phyloP scores from a whole-genome alignment of 2,329 filamentous ascomycete species.

The Nigrospora sphaerica region DNA sequence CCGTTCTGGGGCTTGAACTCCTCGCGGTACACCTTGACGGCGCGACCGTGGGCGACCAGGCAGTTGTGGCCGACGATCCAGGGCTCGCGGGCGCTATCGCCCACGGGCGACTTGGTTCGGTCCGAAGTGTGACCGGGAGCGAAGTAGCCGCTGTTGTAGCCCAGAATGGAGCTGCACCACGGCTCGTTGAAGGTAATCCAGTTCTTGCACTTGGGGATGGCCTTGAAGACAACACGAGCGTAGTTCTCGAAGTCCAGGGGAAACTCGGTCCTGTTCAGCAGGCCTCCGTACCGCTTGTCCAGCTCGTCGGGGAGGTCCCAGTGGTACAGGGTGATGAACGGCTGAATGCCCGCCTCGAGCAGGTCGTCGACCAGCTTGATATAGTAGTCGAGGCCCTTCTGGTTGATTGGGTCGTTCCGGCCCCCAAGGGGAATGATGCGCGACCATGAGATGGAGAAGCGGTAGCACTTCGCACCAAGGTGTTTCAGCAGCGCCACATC shows the following conservation, averaged over 20 bases:
- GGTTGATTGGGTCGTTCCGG: constrained; percentile 73
- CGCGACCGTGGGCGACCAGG: constrained; percentile 70
- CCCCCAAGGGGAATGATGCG: constrained; percentile 82
- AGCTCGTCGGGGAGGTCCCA: constrained; percentile 80
- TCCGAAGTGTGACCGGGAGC: constrained; percentile 79
- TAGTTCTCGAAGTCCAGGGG: constrained; percentile 75
- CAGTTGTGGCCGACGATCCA: constrained; percentile 80
- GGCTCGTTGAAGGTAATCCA: constrained; percentile 93
- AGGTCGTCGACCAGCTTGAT: constrained; percentile 72
- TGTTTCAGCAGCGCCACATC: constrained; percentile 73
- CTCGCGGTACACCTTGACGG: constrained; percentile 75
- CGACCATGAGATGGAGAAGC: constrained; percentile 80
- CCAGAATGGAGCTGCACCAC: constrained; percentile 75
- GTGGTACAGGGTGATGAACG: constrained; percentile 79
- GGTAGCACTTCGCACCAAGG: constrained; percentile 67
- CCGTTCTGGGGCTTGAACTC: constrained; percentile 69
- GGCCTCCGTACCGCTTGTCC: constrained; percentile 73
- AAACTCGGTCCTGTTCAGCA: constrained; percentile 77
- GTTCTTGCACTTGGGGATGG: constrained; percentile 69
- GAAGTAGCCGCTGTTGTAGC: constrained; percentile 70
- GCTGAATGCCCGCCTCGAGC: constrained; percentile 66
- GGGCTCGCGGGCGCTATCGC: constrained; percentile 69
- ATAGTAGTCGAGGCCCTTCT: constrained; percentile 72
- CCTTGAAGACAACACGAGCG: constrained; percentile 67
- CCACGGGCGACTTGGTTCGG: constrained; percentile 60